Evolutionary conservation across 2,329 filamentous ascomycete genomes (phyloP), one percentile per base, ranked within the genome.

Genomic region (Sphaerulina vaccinii): DNA sequence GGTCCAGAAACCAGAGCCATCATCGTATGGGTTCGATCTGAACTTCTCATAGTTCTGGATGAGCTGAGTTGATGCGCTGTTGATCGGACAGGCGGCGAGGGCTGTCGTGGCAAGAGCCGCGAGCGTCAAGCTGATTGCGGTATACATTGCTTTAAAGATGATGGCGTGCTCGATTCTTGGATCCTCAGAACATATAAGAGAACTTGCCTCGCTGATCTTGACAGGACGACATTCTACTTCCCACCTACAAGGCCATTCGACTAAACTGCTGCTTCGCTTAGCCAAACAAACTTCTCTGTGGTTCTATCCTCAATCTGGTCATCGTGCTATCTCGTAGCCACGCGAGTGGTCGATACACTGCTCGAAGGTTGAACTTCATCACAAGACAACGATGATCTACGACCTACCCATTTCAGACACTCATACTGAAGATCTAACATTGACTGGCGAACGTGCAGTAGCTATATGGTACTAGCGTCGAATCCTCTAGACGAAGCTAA

Each of bases 1-100:
- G 19, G 42, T 46, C 42, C 42, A 46, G 42, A 33, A 35, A 8
- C 42, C 42, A 33, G n/a, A 46, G 23, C 42, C 42, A 36, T 46
- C 42, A 46, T 46, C 22, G 42, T 46, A 46, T 9, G 42, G 42
- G 13, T 33, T 32, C 10, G 42, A 10, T 33, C 7, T 33, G 18
- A 33, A 35, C 29, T 46, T 46, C 27, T 46, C 42, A 21, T 46
- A 46, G 13, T 27, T 27, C 19, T 46, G 42, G 29, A 46, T 46
- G 24, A 35, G 29, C 42, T 46, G 42, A 11, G 42, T 46, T 10
- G 42, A 10, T 22, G 42, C 42, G 11, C 21, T 9, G n/a, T 46
- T 46, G 42, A 46, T 46, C 5, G n/a, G 11, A 46, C 27, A 33
- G 27, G 27, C 15, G n/a, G 42, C 42, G 11, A 19, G n/a, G 16